Conservation (phyloP, 352 stramenopile genomes). For the Phytophthora syringae region DNA sequence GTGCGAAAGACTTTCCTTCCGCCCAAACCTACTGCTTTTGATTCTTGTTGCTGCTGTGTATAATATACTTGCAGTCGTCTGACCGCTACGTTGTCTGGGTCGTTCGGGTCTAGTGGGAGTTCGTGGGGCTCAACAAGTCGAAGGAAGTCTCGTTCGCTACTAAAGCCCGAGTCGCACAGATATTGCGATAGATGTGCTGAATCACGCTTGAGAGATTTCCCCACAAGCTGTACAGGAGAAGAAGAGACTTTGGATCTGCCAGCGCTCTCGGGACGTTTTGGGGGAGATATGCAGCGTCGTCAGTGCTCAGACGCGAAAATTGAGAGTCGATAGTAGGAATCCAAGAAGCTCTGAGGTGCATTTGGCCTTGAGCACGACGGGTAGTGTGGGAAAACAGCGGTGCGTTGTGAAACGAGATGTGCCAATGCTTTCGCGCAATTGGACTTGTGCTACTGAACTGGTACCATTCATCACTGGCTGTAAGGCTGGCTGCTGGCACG, state of each 20-base stretch:
- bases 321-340: constrained; percentile 15
- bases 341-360: constrained; percentile 57
- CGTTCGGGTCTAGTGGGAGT: constrained; percentile 69
- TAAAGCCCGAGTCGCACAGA: constrained; percentile 44
- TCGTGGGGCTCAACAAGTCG: constrained; percentile 47
- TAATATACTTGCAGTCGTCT: constrained; percentile 46
- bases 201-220: constrained; percentile 17
- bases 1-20: constrained; percentile 32
- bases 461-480: constrained; percentile 71
- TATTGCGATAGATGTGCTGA: constrained; percentile 24
- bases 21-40: constrained; percentile 38
- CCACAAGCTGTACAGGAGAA: constrained; percentile 27
- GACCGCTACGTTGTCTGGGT: constrained; percentile 68
- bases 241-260: constrained; percentile 6
- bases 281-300: constrained; percentile 27
- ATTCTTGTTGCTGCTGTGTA: constrained; percentile 45
- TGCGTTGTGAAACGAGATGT: constrained; percentile 67
- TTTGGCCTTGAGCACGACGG: constrained; percentile 52
- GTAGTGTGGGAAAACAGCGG: constrained; percentile 44
- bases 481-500: constrained; percentile 52
- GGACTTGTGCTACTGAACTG: constrained; percentile 63
- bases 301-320: neutral
- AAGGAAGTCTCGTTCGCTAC: constrained; percentile 71
- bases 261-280: constrained; percentile 30
- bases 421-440: constrained; percentile 56